Evolutionary conservation across 345 rosid species (phyloP).

Genomic region (Schrenkiella parvula): DNA sequence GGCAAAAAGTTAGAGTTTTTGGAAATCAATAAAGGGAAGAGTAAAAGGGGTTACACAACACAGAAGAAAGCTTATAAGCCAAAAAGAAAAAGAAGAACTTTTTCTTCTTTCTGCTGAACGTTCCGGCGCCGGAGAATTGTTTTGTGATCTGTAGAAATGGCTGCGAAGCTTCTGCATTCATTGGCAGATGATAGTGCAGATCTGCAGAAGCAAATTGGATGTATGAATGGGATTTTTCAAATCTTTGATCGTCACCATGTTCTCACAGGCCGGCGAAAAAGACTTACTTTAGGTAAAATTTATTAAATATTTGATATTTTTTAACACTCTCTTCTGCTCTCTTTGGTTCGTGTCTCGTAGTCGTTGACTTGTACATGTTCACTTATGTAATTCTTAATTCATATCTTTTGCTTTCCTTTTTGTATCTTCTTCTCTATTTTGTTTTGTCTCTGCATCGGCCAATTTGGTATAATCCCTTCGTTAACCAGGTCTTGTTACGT

Average conservation of each 20-base stretch:
- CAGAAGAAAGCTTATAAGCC: constrained; percentile 12
- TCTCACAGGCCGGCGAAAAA: constrained; percentile 52
- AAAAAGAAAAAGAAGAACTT: neutral
- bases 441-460: constrained; percentile 7
- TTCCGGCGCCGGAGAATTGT: constrained; percentile 24
- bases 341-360: constrained; percentile 25
- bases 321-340: constrained; percentile 10
- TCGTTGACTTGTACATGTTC: constrained; percentile 32
- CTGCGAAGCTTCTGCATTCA: constrained; percentile 89
- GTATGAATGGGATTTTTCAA: constrained; percentile 93
- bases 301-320: neutral
- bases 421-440: constrained; percentile 1
- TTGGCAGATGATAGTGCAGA: constrained; percentile 91
- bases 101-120: constrained; percentile 10
- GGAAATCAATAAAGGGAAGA: neutral
- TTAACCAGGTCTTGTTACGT: neutral
- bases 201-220: constrained; percentile 92
- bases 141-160: constrained; percentile 50
- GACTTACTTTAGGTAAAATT: constrained; percentile 61
- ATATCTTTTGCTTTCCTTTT: constrained; percentile 1
- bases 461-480: constrained; percentile 2
- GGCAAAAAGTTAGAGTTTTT: constrained; percentile 11
- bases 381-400: constrained; percentile 3
- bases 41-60: neutral
- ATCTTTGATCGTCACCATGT: constrained; percentile 73